Base-by-base conservation (phyloP, 2,329 filamentous ascomycete genomes). In the Pyricularia sp. region DNA sequence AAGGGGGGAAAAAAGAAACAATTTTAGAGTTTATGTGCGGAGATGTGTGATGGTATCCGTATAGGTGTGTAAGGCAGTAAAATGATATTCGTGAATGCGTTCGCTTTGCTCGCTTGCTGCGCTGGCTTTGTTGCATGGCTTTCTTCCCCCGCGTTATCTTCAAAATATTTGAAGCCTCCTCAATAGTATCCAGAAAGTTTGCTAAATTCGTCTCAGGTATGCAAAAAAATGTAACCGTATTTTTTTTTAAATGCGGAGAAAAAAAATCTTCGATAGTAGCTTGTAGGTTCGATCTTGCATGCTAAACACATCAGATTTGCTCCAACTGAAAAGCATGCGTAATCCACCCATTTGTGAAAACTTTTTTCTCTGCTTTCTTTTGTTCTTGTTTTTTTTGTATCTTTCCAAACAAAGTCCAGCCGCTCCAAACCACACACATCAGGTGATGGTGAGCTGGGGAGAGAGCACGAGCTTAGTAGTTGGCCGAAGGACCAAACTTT, bases 401-500 rank as follows among this genome's bases (percentile, higher is more conserved):
- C 17, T n/a, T 55, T n/a, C 20, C 42, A 55, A n/a, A n/a, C 17
- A 55, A 55, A 20, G 17, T 55, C 42, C 42, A 55, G 2, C 17
- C 20, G 17, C 42, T 55, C 42, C 17, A 55, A n/a, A 55, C 17
- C 42, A n/a, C 2, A n/a, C 20, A 55, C 20, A 17, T 17, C 42
- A 20, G 42, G 6, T n/a, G 42, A n/a, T 64, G 28, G 42, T 55
- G 17, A 9, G 42, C n/a, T 17, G 33, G 12, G 5, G 33, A 36
- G 33, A 12, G 12, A 14, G 12, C 33, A 4, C 33, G 14, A 28
- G 25, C 28, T 14, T 42, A 69, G 68, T 69, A 69, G 50, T 69
- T 69, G 36, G 31, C 58, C 5, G 68, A 69, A 28, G 64, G 64
- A 6, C 68, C 68, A 66, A 69, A 69, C 68, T 69, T 69, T 23